Conservation (phyloP, 192 early-diverging fungal species). For the Dissophora ornata region DNA sequence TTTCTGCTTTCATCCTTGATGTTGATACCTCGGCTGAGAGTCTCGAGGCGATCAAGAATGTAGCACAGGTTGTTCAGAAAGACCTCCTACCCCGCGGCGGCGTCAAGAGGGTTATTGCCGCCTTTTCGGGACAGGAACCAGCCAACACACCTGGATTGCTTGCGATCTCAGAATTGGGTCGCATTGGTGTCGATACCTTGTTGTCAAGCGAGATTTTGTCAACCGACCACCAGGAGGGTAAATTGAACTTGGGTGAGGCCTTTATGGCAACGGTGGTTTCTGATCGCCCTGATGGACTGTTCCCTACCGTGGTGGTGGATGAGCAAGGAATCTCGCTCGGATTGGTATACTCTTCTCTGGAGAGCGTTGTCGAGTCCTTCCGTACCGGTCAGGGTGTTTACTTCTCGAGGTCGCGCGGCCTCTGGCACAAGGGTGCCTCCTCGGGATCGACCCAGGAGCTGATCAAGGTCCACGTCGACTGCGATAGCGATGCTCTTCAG, state of each 20-base stretch:
- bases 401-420: constrained; percentile 85
- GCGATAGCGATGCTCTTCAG: constrained; percentile 88
- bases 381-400: constrained; percentile 88
- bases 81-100: constrained; percentile 59
- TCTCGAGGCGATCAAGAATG: constrained; percentile 26
- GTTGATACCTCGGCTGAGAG: constrained; percentile 26
- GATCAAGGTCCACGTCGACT: constrained; percentile 83
- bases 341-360: constrained; percentile 88
- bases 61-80: constrained; percentile 32
- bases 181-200: constrained; percentile 45
- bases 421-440: constrained; percentile 97
- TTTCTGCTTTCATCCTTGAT: constrained; percentile 48
- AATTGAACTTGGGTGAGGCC: constrained; percentile 67
- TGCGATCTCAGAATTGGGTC: constrained; percentile 46
- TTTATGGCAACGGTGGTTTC: constrained; percentile 68
- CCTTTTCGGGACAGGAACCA: constrained; percentile 17
- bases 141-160: constrained; percentile 37
- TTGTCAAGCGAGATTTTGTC: constrained; percentile 48
- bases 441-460: constrained; percentile 95
- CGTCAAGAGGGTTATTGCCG: constrained; percentile 43
- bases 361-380: constrained; percentile 86
- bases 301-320: constrained; percentile 94
- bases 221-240: constrained; percentile 43
- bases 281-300: constrained; percentile 93
- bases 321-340: constrained; percentile 90